Conservation (phyloP, 768 basidiomycete species). For the Leucosporidium creatinivorum region DNA sequence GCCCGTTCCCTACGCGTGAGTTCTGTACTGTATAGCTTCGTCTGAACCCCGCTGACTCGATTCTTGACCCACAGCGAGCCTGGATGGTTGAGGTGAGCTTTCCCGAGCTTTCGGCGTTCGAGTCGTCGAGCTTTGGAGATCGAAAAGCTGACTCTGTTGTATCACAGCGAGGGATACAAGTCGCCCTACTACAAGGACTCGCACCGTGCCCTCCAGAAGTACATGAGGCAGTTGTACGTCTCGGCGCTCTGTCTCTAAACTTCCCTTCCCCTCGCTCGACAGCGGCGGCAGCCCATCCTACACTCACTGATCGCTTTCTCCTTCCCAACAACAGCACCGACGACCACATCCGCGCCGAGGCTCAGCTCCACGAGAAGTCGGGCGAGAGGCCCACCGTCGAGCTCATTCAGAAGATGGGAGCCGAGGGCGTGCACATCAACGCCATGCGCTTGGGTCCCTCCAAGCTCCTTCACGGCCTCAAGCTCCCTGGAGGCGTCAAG, state of each 20-base stretch:
- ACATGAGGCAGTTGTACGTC: conserved; percentile 55
- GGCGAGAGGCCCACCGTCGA: conserved; percentile 76
- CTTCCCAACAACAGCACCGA: conserved; percentile 43
- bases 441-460: conserved; percentile 72
- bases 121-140: no score
- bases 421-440: background rate
- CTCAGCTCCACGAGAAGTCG: conserved; percentile 69
- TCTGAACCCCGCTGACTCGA: no score
- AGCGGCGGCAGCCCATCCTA: no score
- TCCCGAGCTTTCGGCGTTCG: conserved; percentile 42
- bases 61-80: conserved; percentile 50
- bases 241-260: background rate
- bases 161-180: conserved; percentile 57
- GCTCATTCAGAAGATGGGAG: conserved; percentile 72
- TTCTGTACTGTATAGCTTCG: no score
- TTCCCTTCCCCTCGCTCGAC: no score
- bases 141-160: conserved; percentile 41
- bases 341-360: conserved; percentile 64
- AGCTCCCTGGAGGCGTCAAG: conserved; percentile 56
- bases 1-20: conserved; percentile 64
- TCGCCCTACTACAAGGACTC: conserved; percentile 72
- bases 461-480: conserved; percentile 72
- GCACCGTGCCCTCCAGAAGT: conserved; percentile 59
- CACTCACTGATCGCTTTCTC: no score
- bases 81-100: conserved; percentile 55